These are phyloP conservation scores for Aphanomyces invadans DNA, from an alignment of 352 stramenopile genomes.

Conservation along the genomic window DNA sequence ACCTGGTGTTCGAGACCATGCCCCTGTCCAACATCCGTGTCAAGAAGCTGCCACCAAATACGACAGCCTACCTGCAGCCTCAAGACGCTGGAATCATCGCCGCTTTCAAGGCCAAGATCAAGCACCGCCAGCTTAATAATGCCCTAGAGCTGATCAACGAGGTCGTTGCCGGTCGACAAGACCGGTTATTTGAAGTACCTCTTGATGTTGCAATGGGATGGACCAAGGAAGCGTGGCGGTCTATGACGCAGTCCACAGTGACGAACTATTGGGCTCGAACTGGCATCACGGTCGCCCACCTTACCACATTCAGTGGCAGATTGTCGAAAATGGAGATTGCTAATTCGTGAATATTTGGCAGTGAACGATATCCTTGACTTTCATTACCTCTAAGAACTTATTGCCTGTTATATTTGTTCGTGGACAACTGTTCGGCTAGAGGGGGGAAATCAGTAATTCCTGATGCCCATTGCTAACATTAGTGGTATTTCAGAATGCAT, in stretches of 20 bases:
- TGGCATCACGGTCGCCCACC: neutral
- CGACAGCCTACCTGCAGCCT: conserved; percentile 2
- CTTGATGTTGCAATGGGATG: neutral
- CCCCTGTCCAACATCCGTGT: neutral
- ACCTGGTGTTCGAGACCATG: neutral
- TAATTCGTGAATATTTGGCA: no score
- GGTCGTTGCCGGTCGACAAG: neutral
- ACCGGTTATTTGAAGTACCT: neutral
- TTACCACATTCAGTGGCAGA: no score
- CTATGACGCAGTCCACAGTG: neutral
- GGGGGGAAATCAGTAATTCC: neutral
- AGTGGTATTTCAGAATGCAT: no score
- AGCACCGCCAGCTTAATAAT: neutral
- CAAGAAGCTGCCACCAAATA: conserved; percentile 6
- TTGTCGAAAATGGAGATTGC: no score
- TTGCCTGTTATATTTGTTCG: neutral
- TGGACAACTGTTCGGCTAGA: neutral
- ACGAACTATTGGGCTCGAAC: neutral
- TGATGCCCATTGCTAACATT: no score
- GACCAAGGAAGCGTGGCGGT: neutral
- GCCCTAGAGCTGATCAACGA: neutral
- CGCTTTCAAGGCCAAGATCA: neutral
- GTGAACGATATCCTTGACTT: neutral
- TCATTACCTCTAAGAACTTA: neutral
- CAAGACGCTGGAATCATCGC: conserved; percentile 9